phyloP scores from a whole-genome alignment of 2,329 filamentous ascomycete genomes.

The Pezicula radicicola region DNA sequence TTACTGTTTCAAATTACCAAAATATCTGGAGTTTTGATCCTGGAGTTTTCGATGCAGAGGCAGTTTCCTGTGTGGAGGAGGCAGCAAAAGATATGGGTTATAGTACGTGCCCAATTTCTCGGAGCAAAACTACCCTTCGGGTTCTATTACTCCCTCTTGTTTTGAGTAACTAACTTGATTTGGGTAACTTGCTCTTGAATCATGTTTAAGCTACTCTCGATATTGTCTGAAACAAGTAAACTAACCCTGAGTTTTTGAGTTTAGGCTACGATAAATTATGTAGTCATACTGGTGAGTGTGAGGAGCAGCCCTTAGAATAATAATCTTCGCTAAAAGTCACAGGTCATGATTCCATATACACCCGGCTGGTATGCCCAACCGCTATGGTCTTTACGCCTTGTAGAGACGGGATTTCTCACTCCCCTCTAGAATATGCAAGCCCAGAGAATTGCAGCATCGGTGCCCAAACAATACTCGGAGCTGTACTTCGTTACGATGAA shows the following conservation, averaged over 20 bases:
- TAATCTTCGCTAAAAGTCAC: neutral
- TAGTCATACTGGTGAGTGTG: constrained; percentile 32
- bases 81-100: constrained; percentile 42
- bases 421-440: constrained; percentile 56
- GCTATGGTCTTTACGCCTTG: constrained; percentile 66
- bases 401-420: constrained; percentile 56
- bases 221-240: too few species aligned
- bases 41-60: constrained; percentile 24
- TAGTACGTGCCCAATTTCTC: too few species aligned
- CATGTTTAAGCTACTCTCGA: too few species aligned
- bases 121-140: too few species aligned
- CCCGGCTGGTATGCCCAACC: constrained; percentile 54
- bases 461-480: constrained; percentile 41
- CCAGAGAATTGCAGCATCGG: constrained; percentile 54
- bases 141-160: too few species aligned
- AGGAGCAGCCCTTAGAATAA: neutral
- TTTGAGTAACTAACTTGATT: too few species aligned
- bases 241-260: too few species aligned
- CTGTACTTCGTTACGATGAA: constrained; percentile 31
- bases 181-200: too few species aligned
- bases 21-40: constrained; percentile 39
- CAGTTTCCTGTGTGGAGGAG: constrained; percentile 55
- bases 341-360: constrained; percentile 49
- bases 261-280: constrained; percentile 2
- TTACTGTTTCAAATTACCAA: constrained; percentile 54